Evolutionary conservation across 139 green algal genomes (phyloP).

Genomic region (Closterium sp.): DNA sequence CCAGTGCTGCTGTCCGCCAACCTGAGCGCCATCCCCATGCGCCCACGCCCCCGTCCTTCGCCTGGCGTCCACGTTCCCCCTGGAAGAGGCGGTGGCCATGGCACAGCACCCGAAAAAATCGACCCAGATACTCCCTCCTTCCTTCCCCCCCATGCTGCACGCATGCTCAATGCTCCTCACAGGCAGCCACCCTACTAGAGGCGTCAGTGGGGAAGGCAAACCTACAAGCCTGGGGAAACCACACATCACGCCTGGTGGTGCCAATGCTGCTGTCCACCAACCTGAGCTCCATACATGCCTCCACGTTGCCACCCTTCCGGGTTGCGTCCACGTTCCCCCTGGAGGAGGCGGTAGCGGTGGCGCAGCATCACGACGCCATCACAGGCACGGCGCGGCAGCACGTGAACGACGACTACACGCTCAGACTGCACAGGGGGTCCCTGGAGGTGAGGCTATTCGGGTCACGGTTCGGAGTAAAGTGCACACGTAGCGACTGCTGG

Average conservation of each 20-base stretch:
- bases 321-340: slow-evolving; percentile 50
- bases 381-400: slow-evolving; percentile 83
- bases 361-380: slow-evolving; percentile 85
- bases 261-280: neutral
- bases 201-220: neutral
- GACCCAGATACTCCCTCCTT: too few relatives aligned
- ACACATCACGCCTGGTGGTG: neutral
- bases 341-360: slow-evolving; percentile 66
- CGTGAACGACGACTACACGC: slow-evolving; percentile 78
- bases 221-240: neutral
- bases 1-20: too few relatives aligned
- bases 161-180: neutral
- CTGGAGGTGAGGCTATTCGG: neutral
- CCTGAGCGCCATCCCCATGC: neutral
- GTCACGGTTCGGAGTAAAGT: too few relatives aligned
- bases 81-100: too few relatives aligned
- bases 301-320: neutral
- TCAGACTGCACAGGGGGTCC: slow-evolving; percentile 7
- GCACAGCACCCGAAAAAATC: too few relatives aligned
- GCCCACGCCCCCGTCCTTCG: too few relatives aligned
- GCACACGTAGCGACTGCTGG: too few relatives aligned
- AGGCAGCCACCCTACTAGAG: neutral
- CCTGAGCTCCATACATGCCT: neutral
- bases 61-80: too few relatives aligned
- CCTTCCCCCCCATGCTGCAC: too few relatives aligned